A percentile compares a stretch with the other conserved stretches of the same genome.
These are phyloP conservation scores for Kodamaea ohmeri DNA, from an alignment of 1,139 yeast genomes.

Conservation along the genomic window DNA sequence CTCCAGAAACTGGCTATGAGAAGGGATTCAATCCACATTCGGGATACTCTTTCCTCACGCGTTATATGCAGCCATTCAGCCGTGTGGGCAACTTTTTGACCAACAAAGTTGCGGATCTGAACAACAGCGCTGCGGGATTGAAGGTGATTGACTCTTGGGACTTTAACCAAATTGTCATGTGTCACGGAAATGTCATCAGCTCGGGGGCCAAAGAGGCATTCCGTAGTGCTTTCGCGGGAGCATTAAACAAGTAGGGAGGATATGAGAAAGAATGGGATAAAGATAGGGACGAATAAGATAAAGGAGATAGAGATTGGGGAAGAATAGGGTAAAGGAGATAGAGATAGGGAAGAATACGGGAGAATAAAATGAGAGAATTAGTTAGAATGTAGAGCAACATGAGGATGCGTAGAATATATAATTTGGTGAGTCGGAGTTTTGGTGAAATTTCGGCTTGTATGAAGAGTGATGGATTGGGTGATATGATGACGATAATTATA, in stretches of 20 bases:
- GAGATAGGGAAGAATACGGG: no score
- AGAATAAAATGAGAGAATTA: no score
- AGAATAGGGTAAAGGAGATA: no score
- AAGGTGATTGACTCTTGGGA: slow-evolving; percentile 23
- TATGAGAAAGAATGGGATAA: no score
- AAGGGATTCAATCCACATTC: slow-evolving; percentile 20
- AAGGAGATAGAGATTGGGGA: no score
- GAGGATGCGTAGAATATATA: no score
- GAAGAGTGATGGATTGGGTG: no score
- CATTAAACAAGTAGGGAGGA: not conserved
- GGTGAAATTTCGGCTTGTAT: no score
- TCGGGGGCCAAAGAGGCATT: slow-evolving; percentile 21
- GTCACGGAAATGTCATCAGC: slow-evolving; percentile 26
- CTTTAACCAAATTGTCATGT: slow-evolving; percentile 22
- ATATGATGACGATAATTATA: no score
- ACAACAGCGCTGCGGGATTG: slow-evolving; percentile 18
- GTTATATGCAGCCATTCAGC: slow-evolving; percentile 24
- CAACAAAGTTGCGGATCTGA: slow-evolving; percentile 24
- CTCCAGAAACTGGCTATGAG: slow-evolving; percentile 20
- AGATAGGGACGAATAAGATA: no score
- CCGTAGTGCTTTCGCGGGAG: slow-evolving; percentile 15
- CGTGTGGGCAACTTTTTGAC: slow-evolving; percentile 25
- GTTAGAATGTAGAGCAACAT: no score
- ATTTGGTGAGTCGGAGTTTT: no score
- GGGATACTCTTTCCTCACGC: slow-evolving; percentile 22